Conservation (phyloP, 352 stramenopile species). For the Aphanomyces stellatus region DNA sequence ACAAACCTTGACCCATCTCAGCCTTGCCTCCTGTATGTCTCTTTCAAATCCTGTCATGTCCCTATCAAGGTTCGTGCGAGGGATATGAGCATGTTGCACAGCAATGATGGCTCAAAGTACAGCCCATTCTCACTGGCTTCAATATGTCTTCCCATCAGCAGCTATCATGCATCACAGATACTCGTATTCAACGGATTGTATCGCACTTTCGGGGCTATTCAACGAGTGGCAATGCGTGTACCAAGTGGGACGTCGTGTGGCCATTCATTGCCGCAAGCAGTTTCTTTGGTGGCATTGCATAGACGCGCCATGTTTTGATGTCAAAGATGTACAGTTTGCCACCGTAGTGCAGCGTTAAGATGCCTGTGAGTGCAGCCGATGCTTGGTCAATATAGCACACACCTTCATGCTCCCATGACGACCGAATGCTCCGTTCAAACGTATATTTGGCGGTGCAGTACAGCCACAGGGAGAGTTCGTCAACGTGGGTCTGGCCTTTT, state of each 20-base stretch:
- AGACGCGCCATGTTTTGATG: constrained; percentile 1
- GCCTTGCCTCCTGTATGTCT: no score
- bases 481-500: background rate
- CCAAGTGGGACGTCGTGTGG: background rate
- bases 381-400: background rate
- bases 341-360: background rate
- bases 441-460: background rate
- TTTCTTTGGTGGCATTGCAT: background rate
- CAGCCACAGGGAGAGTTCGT: background rate
- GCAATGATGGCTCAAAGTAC: no score
- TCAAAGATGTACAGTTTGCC: constrained; percentile 2
- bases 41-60: no score
- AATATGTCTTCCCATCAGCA: no score
- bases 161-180: no score
- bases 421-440: background rate
- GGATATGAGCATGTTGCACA: no score
- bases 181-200: no score
- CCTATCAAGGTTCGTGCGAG: no score
- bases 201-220: no score
- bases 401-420: background rate
- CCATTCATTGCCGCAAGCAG: background rate
- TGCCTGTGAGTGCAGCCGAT: background rate
- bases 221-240: background rate
- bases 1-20: no score
- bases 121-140: no score